Conservation (phyloP, 768 basidiomycete genomes). For the Kwoniella botswanensis region DNA sequence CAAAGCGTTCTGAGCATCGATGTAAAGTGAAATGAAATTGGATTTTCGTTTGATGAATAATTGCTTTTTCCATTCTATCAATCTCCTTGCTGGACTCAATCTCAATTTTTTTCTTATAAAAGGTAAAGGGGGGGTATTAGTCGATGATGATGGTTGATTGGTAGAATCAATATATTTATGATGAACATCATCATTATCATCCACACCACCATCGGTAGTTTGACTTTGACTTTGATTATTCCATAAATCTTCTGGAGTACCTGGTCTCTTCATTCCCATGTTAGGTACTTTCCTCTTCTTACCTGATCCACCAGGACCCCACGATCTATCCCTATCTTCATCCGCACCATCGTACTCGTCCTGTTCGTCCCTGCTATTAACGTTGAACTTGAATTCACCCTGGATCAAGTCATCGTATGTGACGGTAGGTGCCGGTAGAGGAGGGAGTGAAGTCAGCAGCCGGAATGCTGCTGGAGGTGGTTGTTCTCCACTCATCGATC, state of each 20-base stretch:
- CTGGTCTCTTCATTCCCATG: conserved; percentile 5
- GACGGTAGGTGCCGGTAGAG: neutral
- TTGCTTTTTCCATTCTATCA: conserved; percentile 21
- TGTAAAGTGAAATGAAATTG: conserved; percentile 40
- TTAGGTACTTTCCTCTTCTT: conserved; percentile 17
- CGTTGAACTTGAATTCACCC: conserved; percentile 1
- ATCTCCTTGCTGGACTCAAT: conserved; percentile 11
- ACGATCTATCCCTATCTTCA: neutral
- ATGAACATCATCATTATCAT: neutral
- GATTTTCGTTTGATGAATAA: conserved; percentile 44
- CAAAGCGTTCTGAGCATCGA: conserved; percentile 43
- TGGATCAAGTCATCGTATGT: neutral
- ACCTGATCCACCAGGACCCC: conserved; percentile 1
- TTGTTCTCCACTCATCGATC: conserved; percentile 17
- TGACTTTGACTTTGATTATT: neutral
- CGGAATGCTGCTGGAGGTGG: neutral
- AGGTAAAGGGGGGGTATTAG: neutral
- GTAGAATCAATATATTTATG: neutral
- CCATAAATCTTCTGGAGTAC: conserved; percentile 1
- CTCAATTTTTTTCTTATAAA: conserved; percentile 1
- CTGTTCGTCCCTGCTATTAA: neutral
- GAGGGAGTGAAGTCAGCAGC: neutral
- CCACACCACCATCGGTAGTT: neutral
- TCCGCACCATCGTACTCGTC: conserved; percentile 2
- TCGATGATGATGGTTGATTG: neutral